A percentile compares a stretch with the other conserved stretches of the same genome.
Conservation (phyloP, 352 stramenopile genomes). For the Globisporangium orthogonon region DNA sequence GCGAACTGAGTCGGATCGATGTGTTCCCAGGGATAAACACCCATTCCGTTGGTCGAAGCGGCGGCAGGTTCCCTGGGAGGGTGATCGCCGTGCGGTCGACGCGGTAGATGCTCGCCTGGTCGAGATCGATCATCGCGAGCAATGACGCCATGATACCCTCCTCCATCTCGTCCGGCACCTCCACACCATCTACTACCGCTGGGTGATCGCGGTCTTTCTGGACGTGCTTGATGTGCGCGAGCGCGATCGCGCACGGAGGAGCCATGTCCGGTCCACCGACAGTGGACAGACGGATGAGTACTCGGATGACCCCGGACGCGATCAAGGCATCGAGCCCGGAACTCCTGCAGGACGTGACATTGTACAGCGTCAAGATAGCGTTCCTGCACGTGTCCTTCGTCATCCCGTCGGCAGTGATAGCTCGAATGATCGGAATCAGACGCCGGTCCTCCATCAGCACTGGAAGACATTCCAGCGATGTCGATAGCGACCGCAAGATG, state of each 20-base stretch:
- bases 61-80: conserved; percentile 36
- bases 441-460: conserved; percentile 45
- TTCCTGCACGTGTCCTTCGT: conserved; percentile 45
- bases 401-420: conserved; percentile 27
- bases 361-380: conserved; percentile 68
- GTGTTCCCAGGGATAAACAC: conserved; percentile 38
- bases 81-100: conserved; percentile 56
- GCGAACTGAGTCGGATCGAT: conserved; percentile 28
- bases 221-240: conserved; percentile 76
- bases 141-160: conserved; percentile 62
- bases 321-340: conserved; percentile 46
- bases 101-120: conserved; percentile 54
- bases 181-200: conserved; percentile 10
- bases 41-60: conserved; percentile 44
- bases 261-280: conserved; percentile 49
- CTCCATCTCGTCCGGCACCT: conserved; percentile 52
- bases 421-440: conserved; percentile 40
- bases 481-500: conserved; percentile 65
- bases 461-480: conserved; percentile 32
- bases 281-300: conserved; percentile 60
- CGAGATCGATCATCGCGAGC: conserved; percentile 74
- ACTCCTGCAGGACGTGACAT: conserved; percentile 50
- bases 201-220: conserved; percentile 39
- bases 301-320: conserved; percentile 33
- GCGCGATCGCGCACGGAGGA: conserved; percentile 54